phyloP scores from a whole-genome alignment of 1,284 basidiomycete genomes.

The Sphagnurus paluster region DNA sequence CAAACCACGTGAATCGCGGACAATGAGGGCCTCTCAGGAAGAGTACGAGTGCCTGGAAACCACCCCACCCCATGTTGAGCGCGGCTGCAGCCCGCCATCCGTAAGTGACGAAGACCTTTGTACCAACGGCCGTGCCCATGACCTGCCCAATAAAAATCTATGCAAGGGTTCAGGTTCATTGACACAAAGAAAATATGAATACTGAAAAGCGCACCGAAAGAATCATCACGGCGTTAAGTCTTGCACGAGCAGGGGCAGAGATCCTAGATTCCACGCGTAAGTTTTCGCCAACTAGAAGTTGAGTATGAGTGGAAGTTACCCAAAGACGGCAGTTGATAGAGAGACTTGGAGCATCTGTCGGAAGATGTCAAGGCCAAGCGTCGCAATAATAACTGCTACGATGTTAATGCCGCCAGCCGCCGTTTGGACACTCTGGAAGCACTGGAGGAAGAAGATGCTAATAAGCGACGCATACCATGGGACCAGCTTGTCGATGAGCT shows the following conservation, averaged over 20 bases:
- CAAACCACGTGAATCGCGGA: conserved; percentile 52
- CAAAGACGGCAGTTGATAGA: conserved; percentile 39
- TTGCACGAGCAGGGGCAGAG: conserved; percentile 51
- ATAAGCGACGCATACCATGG: conserved; percentile 67
- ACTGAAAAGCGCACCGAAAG: conserved; percentile 44
- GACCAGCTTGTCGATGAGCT: conserved; percentile 58
- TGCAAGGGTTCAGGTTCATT: too few species aligned
- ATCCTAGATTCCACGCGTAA: conserved; percentile 39
- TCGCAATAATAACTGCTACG: conserved; percentile 50
- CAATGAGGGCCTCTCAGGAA: conserved; percentile 57
- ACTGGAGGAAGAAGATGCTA: conserved; percentile 39
- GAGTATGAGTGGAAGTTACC: conserved; percentile 22
- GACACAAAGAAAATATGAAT: too few species aligned
- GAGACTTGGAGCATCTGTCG: conserved; percentile 46
- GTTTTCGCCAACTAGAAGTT: too few species aligned
- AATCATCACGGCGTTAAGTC: conserved; percentile 64
- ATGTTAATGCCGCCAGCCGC: conserved; percentile 61
- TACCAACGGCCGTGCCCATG: conserved; percentile 65
- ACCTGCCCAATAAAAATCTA: conserved; percentile 62
- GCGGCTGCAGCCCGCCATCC: conserved; percentile 62
- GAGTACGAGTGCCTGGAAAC: conserved; percentile 44
- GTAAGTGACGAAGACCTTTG: conserved; percentile 54
- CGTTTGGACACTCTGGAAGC: conserved; percentile 53
- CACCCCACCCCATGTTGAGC: conserved; percentile 51
- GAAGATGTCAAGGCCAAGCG: conserved; percentile 44